Evolutionary conservation across 495 filamentous ascomycete species (phyloP), one percentile per base, ranked within the genome.

Genomic region (Gamarada debralockiae): DNA sequence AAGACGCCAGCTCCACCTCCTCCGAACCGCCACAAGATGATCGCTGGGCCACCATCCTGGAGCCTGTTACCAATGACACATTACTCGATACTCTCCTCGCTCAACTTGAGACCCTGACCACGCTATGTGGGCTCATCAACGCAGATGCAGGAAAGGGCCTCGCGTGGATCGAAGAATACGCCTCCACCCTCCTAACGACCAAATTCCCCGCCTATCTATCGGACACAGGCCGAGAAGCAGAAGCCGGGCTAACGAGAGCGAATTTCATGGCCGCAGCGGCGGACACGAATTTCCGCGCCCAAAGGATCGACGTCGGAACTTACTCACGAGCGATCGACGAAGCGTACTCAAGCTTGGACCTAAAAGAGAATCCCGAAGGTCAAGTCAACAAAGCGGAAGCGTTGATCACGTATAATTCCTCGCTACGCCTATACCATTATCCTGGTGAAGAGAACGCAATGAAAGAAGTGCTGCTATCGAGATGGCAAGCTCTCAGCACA

Each of bases 21-120:
- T 51, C 50, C 15, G 27, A 41, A 3, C 29, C 37, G 6, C 37
- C 70, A 20, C 57, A 71, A 50, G 71, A 78, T 37, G 79, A 80
- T 55, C 72, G 81, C 60, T 85, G 81, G 80, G 83, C 76, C 15
- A 73, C 73, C 1, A 73, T 89, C 27, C 69, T 80, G 9, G 78
- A 83, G 45, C 82, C 83, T 0, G 69, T 85, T 17, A 85, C 82
- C 2, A 75, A 79, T 27, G 70, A 75, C 24, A 76, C 81, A 1
- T 72, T 89, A 1, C 73, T 86, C 1, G 85, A 89, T 38, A 87
- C 83, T 1, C 72, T 77, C 2, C 65, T 83, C 23, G 83, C 84
- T 12, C 79, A 84, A 55, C 55, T 87, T 12, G 76, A 77, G 25
- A 73, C 82, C 1, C 58, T 87, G 49, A 78, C 79, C 2, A 67